phyloP scores from a whole-genome alignment of 2,329 filamentous ascomycete genomes.

The Arthrobotrys conoides region DNA sequence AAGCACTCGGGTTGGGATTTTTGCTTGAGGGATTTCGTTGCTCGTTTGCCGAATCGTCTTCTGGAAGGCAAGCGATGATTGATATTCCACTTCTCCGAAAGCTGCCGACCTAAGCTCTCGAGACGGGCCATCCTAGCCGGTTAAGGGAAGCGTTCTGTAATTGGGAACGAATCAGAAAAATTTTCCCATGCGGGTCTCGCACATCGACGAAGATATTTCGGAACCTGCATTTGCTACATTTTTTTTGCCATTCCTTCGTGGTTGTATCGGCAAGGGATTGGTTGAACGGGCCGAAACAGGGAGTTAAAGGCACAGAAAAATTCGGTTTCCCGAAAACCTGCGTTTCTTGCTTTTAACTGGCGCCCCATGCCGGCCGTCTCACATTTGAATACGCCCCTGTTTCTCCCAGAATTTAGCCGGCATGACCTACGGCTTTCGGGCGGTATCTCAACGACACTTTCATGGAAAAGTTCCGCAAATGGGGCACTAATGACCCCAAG shows the following conservation, averaged over 20 bases:
- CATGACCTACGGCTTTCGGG: conserved; percentile 56
- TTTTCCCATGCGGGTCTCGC: conserved; percentile 58
- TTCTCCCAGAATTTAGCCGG: conserved; percentile 59
- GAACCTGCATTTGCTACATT: conserved; percentile 36
- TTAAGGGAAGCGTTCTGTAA: conserved; percentile 50
- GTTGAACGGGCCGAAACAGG: conserved; percentile 57
- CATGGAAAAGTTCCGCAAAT: conserved; percentile 42
- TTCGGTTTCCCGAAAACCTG: conserved; percentile 52
- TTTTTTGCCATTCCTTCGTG: conserved; percentile 22
- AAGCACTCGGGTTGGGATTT: conserved; percentile 28
- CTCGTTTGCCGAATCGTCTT: conserved; percentile 40
- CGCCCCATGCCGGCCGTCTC: conserved; percentile 25
- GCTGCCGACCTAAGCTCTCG: conserved; percentile 56
- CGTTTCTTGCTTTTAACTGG: conserved; percentile 6
- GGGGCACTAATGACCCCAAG: conserved; percentile 37
- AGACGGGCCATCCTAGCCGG: conserved; percentile 58
- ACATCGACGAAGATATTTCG: conserved; percentile 59
- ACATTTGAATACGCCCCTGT: conserved; percentile 22
- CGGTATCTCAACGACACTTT: conserved; percentile 22
- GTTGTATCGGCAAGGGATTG: conserved; percentile 55
- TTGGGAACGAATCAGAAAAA: conserved; percentile 57
- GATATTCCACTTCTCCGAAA: conserved; percentile 60
- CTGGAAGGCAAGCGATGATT: conserved; percentile 30
- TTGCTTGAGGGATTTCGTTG: conserved; percentile 53
- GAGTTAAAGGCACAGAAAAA: conserved; percentile 38